Base-by-base conservation (phyloP, 768 basidiomycete genomes). In the Mycena kentingensis region DNA sequence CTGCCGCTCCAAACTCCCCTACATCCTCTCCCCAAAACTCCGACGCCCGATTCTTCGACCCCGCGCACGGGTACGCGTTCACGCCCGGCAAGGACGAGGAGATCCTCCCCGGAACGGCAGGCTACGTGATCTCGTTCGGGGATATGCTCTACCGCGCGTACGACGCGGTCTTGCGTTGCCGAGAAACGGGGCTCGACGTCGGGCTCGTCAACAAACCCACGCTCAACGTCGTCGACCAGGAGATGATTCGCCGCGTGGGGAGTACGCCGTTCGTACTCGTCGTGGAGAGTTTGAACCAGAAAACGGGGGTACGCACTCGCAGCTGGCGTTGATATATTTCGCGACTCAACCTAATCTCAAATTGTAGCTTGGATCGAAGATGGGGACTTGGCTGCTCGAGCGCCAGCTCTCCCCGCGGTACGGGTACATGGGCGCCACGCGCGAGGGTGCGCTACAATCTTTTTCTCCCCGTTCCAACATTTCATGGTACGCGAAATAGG, bases 161-260 rank as follows among this genome's bases (percentile, higher is more conserved):
- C 72, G 92, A 94, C 63, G 92, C 92, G 13, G 91, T 93, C 37
- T 69, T 91, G 52, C 77, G 83, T 26, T 83, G 83, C 64, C 77
- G 88, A 56, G 71, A 86, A 70, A 71, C 82, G 59, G 90, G 91
- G 2, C 58, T 92, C 43, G 79, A 93, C 62, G 88, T 93, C 43
- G 92, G 91, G 11, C 66, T 94, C 69, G 81, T 94, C 69, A 94
- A 94, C 75, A 94, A 93, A 71, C 76, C 88, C 4, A 86, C 86
- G 25, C 73, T 93, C 60, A 93, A 93, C 68, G 66, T 92, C 22
- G 84, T 93, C 15, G 92, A 93, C 67, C 91, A 94, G 67, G 68
- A 85, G 80, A 77, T 71, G 21, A 82, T 88, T 58, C 76, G 65
- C 67, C 89, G 89, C 75, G 79, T 89, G 37, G 92, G 92, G 5